Evolutionary conservation across 164 flowering plant genomes (phyloP).

Genomic region (Dillenia suffruticosa): DNA sequence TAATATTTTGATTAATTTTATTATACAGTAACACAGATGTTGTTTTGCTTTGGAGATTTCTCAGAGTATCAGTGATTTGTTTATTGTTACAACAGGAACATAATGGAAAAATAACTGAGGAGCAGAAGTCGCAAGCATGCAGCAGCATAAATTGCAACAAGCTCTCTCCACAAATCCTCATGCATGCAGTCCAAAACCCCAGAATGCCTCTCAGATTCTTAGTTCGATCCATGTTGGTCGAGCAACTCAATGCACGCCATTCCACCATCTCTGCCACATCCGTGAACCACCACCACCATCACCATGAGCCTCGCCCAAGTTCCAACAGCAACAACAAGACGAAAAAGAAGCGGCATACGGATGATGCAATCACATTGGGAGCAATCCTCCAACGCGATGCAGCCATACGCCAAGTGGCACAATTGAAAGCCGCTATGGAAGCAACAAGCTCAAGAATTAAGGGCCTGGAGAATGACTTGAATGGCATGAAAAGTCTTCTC

Average conservation of each 20-base stretch:
- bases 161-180: slow-evolving; percentile 48
- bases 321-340: background rate
- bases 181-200: slow-evolving; percentile 79
- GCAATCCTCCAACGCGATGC: slow-evolving; percentile 66
- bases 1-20: too few relatives aligned
- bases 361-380: slow-evolving; percentile 43
- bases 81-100: slow-evolving; percentile 32
- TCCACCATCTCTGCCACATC: slow-evolving; percentile 26
- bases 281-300: background rate
- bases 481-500: slow-evolving; percentile 51
- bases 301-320: slow-evolving; percentile 6
- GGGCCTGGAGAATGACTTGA: slow-evolving; percentile 55
- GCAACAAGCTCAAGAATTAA: slow-evolving; percentile 53
- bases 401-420: slow-evolving; percentile 47
- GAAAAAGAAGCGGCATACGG: background rate
- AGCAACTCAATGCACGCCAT: slow-evolving; percentile 70
- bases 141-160: slow-evolving; percentile 57
- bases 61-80: background rate
- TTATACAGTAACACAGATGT: too few relatives aligned
- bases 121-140: slow-evolving; percentile 46
- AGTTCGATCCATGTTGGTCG: slow-evolving; percentile 76
- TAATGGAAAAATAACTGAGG: slow-evolving; percentile 46
- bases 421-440: slow-evolving; percentile 54
- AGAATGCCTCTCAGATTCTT: slow-evolving; percentile 70
- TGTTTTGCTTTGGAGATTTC: too few relatives aligned